phyloP scores from a whole-genome alignment of 2,329 filamentous ascomycete species.

The Trichophyton benhamiae region DNA sequence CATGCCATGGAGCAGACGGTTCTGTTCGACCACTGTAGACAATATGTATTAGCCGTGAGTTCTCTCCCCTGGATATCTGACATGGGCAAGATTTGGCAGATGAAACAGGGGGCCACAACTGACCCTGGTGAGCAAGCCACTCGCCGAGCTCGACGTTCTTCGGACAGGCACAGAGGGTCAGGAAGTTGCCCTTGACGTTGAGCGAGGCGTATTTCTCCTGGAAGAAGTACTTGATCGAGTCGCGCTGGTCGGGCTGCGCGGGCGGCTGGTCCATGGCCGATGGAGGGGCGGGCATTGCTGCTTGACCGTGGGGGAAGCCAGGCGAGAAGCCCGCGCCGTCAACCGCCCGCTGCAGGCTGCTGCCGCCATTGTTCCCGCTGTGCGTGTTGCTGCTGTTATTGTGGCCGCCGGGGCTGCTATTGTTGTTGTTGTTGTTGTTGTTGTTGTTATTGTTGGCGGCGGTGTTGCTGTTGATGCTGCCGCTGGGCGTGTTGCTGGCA shows the following conservation, averaged over 20 bases:
- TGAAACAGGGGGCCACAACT: conserved; percentile 16
- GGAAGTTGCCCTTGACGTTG: conserved; percentile 94
- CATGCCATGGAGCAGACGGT: conserved; percentile 77
- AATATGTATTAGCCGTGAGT: too few relatives aligned
- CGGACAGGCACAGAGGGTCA: conserved; percentile 84
- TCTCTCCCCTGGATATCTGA: too few relatives aligned
- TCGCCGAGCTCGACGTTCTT: conserved; percentile 90
- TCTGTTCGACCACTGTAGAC: conserved; percentile 71
- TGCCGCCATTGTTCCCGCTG: neutral
- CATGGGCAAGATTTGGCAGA: too few relatives aligned
- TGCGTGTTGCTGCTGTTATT: conserved; percentile 1
- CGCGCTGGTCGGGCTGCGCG: conserved; percentile 24
- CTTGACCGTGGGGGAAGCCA: neutral
- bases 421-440: neutral
- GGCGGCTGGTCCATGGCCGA: conserved; percentile 25
- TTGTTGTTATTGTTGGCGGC: neutral
- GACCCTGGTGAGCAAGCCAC: conserved; percentile 93
- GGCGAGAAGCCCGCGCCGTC: neutral
- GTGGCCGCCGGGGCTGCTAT: neutral
- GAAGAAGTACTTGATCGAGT: conserved; percentile 40
- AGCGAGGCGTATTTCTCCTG: conserved; percentile 54
- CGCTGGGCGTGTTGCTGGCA: neutral
- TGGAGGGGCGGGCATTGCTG: conserved; percentile 27
- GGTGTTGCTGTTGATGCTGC: neutral
- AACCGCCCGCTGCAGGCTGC: too few relatives aligned